A percentile compares a stretch with the other conserved stretches of the same genome.
phyloP scores from a whole-genome alignment of 441 rosid genomes.

The Erysimum pusillum region DNA sequence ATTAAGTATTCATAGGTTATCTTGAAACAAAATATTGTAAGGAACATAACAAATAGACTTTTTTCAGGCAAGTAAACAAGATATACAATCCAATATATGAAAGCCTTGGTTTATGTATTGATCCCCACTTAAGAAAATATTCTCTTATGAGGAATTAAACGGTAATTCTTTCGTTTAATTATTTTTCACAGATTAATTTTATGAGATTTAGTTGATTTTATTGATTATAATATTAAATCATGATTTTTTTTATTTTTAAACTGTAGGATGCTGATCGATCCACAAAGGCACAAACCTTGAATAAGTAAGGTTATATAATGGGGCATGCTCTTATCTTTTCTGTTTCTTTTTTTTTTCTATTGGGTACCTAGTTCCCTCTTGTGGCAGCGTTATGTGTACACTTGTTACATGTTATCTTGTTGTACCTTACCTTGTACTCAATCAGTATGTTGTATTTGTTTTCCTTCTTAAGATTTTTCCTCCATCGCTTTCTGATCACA shows the following conservation, averaged over 20 bases:
- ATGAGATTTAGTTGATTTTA: neutral
- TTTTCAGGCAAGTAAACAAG: neutral
- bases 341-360: neutral
- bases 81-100: constrained; percentile 23
- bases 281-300: constrained; percentile 16
- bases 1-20: neutral
- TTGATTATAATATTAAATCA: neutral
- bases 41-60: neutral
- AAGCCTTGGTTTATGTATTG: constrained; percentile 14
- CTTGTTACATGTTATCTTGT: neutral
- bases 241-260: neutral
- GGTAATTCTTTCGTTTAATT: neutral
- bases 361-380: neutral
- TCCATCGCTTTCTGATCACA: neutral
- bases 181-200: neutral
- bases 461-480: neutral
- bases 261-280: constrained; percentile 9
- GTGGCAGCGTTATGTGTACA: neutral
- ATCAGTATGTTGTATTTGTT: neutral
- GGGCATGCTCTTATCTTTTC: neutral
- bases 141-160: neutral
- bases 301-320: neutral
- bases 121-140: constrained; percentile 33
- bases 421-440: neutral
- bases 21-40: neutral